Base-by-base conservation (phyloP, 2,329 filamentous ascomycete genomes). In the Colletotrichum sublineola region DNA sequence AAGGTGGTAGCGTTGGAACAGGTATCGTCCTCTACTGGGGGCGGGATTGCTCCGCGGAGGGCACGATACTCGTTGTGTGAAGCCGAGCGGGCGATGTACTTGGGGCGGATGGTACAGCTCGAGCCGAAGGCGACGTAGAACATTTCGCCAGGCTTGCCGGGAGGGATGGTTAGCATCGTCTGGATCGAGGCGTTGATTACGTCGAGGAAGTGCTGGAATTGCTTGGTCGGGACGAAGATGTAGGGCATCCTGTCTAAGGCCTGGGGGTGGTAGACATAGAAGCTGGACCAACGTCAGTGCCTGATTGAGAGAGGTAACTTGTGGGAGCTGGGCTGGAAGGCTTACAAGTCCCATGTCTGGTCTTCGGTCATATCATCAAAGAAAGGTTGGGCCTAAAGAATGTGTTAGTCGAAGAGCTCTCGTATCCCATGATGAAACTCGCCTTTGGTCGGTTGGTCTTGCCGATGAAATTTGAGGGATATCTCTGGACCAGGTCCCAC, bases 261-360 rank as follows among this genome's bases (percentile, higher is more conserved):
- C 20, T 78, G 74, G 0, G 89, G 87, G 60, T 88, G 84, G 78
- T 90, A 86, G 46, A 94, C 78, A 79, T 93, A 95, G 80, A 92
- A 94, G 67, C 92, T 94, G 60, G 9, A 20, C 7, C 24, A 18
- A 55, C 20, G 44, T 58, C 24, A 52, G 44, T 31, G 68, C 42
- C 12, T 11, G 15, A 2, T 11, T 44, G n/a, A 44, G 1, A 55
- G 8, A 48, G 33, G 46, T 66, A 38, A 14, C 50, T 31, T 24
- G 18, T 5, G 12, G 6, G 24, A 33, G 48, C 61, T 29, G 5
- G 38, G 12, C 18, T 8, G 38, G 53, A 40, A 29, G 5, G 86
- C 91, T 86, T 85, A 96, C 93, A 97, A 83, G 74, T 96, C 91
- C 95, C 95, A 97, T 14, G 84, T 78, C 71, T 89, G 86, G 2